Conservation (phyloP, 1,284 basidiomycete genomes). For the Naganishia sp. region DNA sequence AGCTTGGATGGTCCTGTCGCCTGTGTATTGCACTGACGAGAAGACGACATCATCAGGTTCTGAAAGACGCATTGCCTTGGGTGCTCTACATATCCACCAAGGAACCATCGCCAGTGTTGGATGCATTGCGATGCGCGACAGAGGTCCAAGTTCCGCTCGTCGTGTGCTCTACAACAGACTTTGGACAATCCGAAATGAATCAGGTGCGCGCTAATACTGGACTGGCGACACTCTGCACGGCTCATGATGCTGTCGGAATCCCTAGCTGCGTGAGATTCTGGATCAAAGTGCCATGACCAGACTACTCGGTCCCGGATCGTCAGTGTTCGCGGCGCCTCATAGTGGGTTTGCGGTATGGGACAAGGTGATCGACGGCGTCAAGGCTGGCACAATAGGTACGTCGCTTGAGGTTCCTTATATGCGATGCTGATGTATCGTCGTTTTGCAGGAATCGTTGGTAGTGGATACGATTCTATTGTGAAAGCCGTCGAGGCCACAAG, state of each 20-base stretch:
- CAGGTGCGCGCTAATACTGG: neutral
- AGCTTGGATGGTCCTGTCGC: neutral
- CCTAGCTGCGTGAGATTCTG: conserved; percentile 9
- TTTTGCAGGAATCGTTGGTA: conserved; percentile 14
- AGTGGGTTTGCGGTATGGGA: conserved; percentile 25
- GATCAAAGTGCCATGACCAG: conserved; percentile 14
- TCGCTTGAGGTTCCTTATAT: neutral
- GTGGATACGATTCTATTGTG: conserved; percentile 3
- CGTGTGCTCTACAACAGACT: conserved; percentile 17
- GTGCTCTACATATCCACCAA: conserved; percentile 17
- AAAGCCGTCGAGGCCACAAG: conserved; percentile 4
- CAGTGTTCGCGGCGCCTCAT: conserved; percentile 21
- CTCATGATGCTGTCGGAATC: neutral
- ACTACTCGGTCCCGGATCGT: conserved; percentile 19
- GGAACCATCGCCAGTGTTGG: conserved; percentile 13
- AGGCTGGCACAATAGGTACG: conserved; percentile 19
- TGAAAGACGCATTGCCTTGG: conserved; percentile 17
- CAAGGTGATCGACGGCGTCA: conserved; percentile 9
- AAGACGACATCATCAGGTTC: neutral
- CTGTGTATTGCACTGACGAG: neutral
- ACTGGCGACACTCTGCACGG: too few relatives aligned
- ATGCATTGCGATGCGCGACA: conserved; percentile 12
- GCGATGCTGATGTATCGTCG: neutral
- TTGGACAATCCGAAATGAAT: conserved; percentile 10
- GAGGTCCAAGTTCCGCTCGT: conserved; percentile 22